These are phyloP conservation scores for Mortierella claussenii DNA, from an alignment of 192 early-diverging fungal genomes.

Conservation along the genomic window DNA sequence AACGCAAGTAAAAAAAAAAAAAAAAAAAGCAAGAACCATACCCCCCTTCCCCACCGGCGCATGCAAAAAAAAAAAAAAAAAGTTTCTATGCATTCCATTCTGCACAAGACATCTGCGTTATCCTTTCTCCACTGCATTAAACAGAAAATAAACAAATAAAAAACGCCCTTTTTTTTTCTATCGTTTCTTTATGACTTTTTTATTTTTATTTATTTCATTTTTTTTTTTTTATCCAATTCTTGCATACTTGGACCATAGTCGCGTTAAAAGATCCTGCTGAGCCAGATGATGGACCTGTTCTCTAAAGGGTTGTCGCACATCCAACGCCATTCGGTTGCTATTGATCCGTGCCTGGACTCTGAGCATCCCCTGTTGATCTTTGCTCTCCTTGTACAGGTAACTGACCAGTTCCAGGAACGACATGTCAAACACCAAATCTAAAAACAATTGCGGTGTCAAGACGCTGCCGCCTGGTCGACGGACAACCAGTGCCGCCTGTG, in stretches of 20 bases:
- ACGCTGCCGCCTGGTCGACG: not conserved
- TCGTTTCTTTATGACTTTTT: too few species aligned
- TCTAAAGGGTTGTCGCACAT: slow-evolving; percentile 25
- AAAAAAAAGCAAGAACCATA: not conserved
- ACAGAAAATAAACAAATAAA: not conserved
- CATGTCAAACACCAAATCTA: slow-evolving; percentile 38
- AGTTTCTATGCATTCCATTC: too few species aligned
- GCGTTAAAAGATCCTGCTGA: slow-evolving; percentile 33
- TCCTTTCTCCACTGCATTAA: not conserved
- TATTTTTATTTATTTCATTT: not conserved
- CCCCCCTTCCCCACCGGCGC: too few species aligned
- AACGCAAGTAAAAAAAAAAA: slow-evolving; percentile 50
- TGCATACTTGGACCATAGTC: slow-evolving; percentile 39
- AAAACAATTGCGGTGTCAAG: slow-evolving; percentile 13
- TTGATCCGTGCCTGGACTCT: slow-evolving; percentile 22
- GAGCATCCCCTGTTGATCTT: slow-evolving; percentile 7
- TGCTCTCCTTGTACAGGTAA: slow-evolving; percentile 20
- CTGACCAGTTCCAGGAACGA: slow-evolving; percentile 35
- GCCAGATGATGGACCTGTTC: slow-evolving; percentile 29
- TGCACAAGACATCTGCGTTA: not conserved
- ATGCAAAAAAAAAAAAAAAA: not conserved
- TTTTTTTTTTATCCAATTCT: slow-evolving; percentile 12
- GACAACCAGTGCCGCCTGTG: not conserved
- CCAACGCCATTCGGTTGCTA: slow-evolving; percentile 39
- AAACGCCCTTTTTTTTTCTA: too few species aligned